These are phyloP conservation scores for Posidonia oceanica DNA, from an alignment of 116 monocot genomes.

Conservation along the genomic window DNA sequence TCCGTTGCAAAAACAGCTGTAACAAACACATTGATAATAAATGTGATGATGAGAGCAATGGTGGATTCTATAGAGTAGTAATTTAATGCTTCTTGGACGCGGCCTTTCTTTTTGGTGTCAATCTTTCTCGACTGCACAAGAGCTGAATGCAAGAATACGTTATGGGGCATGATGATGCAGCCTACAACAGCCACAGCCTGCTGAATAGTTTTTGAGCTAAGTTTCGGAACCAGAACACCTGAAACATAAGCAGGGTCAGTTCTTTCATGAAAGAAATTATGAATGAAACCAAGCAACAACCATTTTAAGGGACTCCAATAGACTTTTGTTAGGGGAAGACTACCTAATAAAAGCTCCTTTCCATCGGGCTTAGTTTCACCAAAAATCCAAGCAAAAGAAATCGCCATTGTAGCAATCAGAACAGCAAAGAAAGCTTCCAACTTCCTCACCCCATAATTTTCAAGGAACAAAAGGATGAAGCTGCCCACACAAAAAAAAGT, in stretches of 20 bases:
- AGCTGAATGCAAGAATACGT: conserved; percentile 86
- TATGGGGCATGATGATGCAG: conserved; percentile 91
- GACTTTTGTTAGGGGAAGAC: background rate
- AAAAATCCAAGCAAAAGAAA: conserved; percentile 88
- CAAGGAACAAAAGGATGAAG: conserved; percentile 78
- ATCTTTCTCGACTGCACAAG: conserved; percentile 84
- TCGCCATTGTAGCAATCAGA: conserved; percentile 66
- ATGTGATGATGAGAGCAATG: conserved; percentile 53
- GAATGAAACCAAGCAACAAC: too few relatives aligned
- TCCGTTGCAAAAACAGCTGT: conserved; percentile 92
- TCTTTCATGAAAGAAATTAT: background rate
- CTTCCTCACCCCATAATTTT: conserved; percentile 91
- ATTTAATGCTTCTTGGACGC: conserved; percentile 59
- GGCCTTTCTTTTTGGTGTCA: conserved; percentile 41
- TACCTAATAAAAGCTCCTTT: conserved; percentile 69
- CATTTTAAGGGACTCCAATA: background rate
- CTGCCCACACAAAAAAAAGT: conserved; percentile 18
- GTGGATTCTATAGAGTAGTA: conserved; percentile 87
- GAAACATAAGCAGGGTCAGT: background rate
- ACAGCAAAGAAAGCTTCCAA: conserved; percentile 79
- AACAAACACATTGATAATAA: conserved; percentile 74
- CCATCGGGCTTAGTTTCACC: conserved; percentile 59
- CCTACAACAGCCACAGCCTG: conserved; percentile 93
- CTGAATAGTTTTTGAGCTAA: conserved; percentile 68
- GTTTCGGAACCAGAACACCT: conserved; percentile 74